phyloP scores from a whole-genome alignment of 2,329 filamentous ascomycete genomes.

The Fusarium penzigii region DNA sequence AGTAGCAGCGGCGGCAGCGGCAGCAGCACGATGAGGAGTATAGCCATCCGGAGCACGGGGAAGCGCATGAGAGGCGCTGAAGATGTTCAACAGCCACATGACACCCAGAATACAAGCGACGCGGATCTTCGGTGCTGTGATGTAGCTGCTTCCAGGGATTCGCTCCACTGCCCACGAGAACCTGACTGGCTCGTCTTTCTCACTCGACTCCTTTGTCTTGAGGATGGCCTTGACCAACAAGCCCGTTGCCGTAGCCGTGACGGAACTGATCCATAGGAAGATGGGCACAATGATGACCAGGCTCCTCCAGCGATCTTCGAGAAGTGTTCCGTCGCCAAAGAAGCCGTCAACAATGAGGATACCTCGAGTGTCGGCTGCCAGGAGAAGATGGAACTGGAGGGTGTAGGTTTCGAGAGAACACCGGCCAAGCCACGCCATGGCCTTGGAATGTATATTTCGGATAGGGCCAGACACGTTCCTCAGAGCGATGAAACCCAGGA shows the following conservation, averaged over 20 bases:
- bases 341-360: conserved; percentile 31
- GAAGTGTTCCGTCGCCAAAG: conserved; percentile 18
- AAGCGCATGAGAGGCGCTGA: not conserved
- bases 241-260: conserved; percentile 20
- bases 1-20: too few relatives aligned
- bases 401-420: conserved; percentile 61
- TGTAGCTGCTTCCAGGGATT: not conserved
- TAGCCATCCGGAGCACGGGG: conserved; percentile 1
- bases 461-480: conserved; percentile 43
- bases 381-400: conserved; percentile 62
- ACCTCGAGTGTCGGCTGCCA: conserved; percentile 58
- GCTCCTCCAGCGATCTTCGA: conserved; percentile 25
- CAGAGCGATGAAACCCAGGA: conserved; percentile 52
- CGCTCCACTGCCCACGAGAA: not conserved
- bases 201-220: conserved; percentile 9
- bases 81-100: conserved; percentile 10
- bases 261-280: conserved; percentile 29
- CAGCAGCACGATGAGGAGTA: not conserved
- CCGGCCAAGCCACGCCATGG: conserved; percentile 52
- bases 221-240: conserved; percentile 17
- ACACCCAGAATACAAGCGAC: not conserved
- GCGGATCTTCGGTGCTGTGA: not conserved
- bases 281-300: conserved; percentile 28
- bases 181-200: not conserved
- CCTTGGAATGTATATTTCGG: conserved; percentile 36